These are phyloP conservation scores for Nemania abortiva DNA, from an alignment of 2,329 filamentous ascomycete species.

Conservation along the genomic window DNA sequence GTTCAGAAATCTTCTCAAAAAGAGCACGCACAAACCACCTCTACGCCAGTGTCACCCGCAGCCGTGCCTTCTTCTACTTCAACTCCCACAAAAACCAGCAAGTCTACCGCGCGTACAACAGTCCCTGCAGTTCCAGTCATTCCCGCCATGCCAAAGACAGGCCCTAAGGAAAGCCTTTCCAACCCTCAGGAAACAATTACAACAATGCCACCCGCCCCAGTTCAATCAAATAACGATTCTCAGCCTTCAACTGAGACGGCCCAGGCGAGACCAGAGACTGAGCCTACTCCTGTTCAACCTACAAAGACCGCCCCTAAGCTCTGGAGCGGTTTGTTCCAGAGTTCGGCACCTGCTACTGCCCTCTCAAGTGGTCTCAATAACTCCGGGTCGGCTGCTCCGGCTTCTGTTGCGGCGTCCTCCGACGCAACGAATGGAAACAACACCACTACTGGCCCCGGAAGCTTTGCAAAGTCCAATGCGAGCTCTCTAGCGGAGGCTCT, in stretches of 20 bases:
- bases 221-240: conserved; percentile 34
- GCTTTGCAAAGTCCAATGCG: conserved; percentile 60
- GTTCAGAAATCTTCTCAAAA: conserved; percentile 52
- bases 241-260: conserved; percentile 32
- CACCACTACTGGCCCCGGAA: conserved; percentile 46
- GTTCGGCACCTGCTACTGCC: conserved; percentile 41
- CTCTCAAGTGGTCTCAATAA: conserved; percentile 46
- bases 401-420: conserved; percentile 44
- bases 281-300: conserved; percentile 48
- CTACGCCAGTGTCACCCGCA: conserved; percentile 53
- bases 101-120: conserved; percentile 52
- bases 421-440: conserved; percentile 43
- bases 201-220: conserved; percentile 24
- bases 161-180: conserved; percentile 48
- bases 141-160: conserved; percentile 60
- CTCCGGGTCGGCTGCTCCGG: conserved; percentile 40
- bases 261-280: conserved; percentile 45
- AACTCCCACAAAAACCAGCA: conserved; percentile 48
- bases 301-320: conserved; percentile 54
- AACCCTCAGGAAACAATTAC: conserved; percentile 43
- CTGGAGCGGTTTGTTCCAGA: conserved; percentile 56
- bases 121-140: conserved; percentile 60
- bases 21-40: conserved; percentile 48
- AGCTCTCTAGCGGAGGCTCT: conserved; percentile 72
- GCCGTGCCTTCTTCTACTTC: conserved; percentile 44